Base-by-base conservation (phyloP, 129 eudicot genomes). In the Artemisia tridentata region DNA sequence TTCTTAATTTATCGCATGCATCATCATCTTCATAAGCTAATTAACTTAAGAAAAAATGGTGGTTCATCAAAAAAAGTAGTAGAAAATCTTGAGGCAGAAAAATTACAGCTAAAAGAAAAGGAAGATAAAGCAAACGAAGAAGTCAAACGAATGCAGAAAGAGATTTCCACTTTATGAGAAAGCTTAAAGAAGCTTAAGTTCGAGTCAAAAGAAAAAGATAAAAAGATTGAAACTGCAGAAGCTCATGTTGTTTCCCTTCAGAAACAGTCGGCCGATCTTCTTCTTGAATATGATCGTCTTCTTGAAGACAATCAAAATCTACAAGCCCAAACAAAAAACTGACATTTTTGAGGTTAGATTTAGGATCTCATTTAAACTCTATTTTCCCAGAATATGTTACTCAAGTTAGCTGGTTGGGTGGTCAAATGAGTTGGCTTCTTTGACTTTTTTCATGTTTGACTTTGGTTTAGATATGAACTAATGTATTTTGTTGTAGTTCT, bases 221-320 rank as follows among this genome's bases (percentile, higher is more conserved):
- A 77, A 69, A 65, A 77, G 74, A 79, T 92, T 49, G 92, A 83
- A 72, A 87, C 88, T 7, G 98, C 96, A 5, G 98, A 89, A 79
- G 88, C 85, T 71, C 96, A 92, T 76, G 98, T 92, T 21, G 81
- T 82, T 64, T 78, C 98, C 64, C 95, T 92, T 18, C 98, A 92
- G 71, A 92, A 89, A 81, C 98, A 92, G 79, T 86, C 96, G 51
- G 96, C 98, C 7, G 98, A 92, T 81, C 79, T 92, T 63, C 98
- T 92, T 75, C 90, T 92, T 7, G 96, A 92, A 70, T 92, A 92
- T 64, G 98, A 92, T 65, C 88, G 96, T 29, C 83, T 89, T 16
- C 78, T 92, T 20, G 98, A 87, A 71, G 98, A 92, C 72, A 92
- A 89, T 78, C 96, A 92, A 72, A 81, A 63, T 80, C 98, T 92